Evolutionary conservation across 331 rosid genomes (phyloP).

Genomic region (Acacia pycnantha): DNA sequence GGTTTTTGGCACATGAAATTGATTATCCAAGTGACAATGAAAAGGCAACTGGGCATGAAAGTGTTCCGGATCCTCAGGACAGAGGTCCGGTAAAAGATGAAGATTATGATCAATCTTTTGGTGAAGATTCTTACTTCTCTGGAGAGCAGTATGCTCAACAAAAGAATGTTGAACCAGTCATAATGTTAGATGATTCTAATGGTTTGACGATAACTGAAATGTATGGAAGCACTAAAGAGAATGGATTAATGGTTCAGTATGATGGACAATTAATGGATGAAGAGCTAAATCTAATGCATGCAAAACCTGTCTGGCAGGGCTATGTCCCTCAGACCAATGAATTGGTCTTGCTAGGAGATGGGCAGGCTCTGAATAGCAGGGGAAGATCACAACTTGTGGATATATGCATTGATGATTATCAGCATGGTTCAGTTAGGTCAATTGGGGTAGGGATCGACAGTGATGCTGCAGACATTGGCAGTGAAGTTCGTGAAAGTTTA

Average conservation of each 20-base stretch:
- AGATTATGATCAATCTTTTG: conserved; percentile 94
- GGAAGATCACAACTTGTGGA: conserved; percentile 71
- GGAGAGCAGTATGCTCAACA: conserved; percentile 82
- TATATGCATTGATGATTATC: conserved; percentile 76
- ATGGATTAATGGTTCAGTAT: conserved; percentile 79
- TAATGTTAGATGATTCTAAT: conserved; percentile 64
- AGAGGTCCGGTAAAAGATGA: conserved; percentile 81
- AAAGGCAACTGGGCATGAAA: conserved; percentile 87
- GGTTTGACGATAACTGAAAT: conserved; percentile 70
- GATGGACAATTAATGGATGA: conserved; percentile 93
- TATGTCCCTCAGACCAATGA: conserved; percentile 87
- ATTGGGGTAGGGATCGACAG: conserved; percentile 96
- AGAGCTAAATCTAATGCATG: conserved; percentile 82
- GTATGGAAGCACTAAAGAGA: conserved; percentile 61
- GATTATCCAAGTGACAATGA: conserved; percentile 99
- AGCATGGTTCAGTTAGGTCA: conserved; percentile 89
- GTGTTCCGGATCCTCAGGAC: conserved; percentile 82
- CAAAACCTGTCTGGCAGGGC: conserved; percentile 97
- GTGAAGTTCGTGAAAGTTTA: conserved; percentile 89
- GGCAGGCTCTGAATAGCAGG: conserved; percentile 56
- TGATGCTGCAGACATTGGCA: conserved; percentile 84
- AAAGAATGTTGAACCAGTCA: conserved; percentile 71
- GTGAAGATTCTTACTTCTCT: conserved; percentile 85
- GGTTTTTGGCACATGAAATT: conserved; percentile 97
- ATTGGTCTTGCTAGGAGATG: conserved; percentile 74